Evolutionary conservation across 1,139 yeast genomes (phyloP), one percentile per base, ranked within the genome.

Genomic region (Blastobotrys malaysiensis): DNA sequence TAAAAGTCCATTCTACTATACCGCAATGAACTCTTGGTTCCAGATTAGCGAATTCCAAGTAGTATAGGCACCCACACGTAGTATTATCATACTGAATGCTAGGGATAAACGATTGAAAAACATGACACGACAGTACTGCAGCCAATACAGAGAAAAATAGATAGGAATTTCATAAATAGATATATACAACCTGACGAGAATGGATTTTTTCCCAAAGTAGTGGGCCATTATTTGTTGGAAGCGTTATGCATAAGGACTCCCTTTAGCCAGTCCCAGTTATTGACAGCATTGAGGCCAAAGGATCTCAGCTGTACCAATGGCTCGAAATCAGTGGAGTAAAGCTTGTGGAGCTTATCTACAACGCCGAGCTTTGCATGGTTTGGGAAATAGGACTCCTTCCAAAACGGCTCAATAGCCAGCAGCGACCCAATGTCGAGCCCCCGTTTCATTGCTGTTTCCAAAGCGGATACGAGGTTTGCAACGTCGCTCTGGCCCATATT

Each of bases 401-500:
- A 88, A 71, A 87, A 93, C 11, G 90, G 88, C 67, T 91, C 97
- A 13, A 93, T 76, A 2, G 88, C 90, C 57, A 91, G 73, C n/a
- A 83, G 74, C 20, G 86, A 79, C 1, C 98, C 99, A 53, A 93
- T 84, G 65, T 95, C 99, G 59, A 88, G 76, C 0, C 99, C 99
- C 48, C 97, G 76, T 36, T 75, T 73, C 2, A 81, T 73, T 1
- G 96, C 96, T 9, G 63, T 74, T 61, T 88, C 96, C 46, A 93
- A 68, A 0, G 95, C 88, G 1, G 69, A 74, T 1, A 85, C 82
- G 46, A 93, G 76, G 1, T 84, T 75, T 55, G 84, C 84, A 1
- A 88, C 97, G 66, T 93, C 99, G 39, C 86, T 84, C 69, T 91
- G 97, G n/a, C 99, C 99, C 96, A 93, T 90, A 69, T 93, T 93